phyloP scores from a whole-genome alignment of 495 filamentous ascomycete species.

The Friedmanniomyces endolithicus region DNA sequence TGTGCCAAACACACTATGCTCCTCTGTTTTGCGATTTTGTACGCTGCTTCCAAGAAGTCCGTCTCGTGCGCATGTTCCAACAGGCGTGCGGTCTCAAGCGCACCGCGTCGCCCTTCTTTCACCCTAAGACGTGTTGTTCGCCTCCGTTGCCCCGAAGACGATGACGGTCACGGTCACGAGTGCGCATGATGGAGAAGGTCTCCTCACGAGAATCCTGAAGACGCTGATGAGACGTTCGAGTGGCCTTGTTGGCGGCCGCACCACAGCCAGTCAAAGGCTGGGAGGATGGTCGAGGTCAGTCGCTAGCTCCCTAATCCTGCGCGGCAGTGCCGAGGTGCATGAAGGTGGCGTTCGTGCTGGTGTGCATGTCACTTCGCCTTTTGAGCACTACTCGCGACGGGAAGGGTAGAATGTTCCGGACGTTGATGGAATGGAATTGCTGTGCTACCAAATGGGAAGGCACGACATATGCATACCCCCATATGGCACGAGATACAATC shows the following conservation, averaged over 20 bases:
- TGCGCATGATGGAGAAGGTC: neutral
- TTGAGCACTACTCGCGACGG: neutral
- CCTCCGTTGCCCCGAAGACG: neutral
- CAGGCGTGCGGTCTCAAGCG: neutral
- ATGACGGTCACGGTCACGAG: neutral
- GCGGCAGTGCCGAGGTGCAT: neutral
- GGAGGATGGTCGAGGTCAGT: slow-evolving; percentile 5
- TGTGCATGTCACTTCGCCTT: neutral
- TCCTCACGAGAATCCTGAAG: neutral
- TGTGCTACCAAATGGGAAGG: no score
- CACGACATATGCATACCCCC: no score
- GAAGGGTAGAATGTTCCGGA: no score
- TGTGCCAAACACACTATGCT: neutral
- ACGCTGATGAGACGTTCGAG: neutral
- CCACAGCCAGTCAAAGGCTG: slow-evolving; percentile 12
- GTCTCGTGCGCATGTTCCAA: slow-evolving; percentile 9
- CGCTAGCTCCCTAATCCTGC: neutral
- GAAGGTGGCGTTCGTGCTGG: neutral
- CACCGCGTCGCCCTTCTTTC: neutral
- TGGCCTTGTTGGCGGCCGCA: slow-evolving; percentile 5
- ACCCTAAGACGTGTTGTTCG: neutral
- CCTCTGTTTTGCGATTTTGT: neutral
- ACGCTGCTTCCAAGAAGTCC: neutral
- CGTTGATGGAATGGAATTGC: no score
- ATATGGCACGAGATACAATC: no score